Conservation (phyloP, 2,329 filamentous ascomycete species). For the Alternaria postmessia region DNA sequence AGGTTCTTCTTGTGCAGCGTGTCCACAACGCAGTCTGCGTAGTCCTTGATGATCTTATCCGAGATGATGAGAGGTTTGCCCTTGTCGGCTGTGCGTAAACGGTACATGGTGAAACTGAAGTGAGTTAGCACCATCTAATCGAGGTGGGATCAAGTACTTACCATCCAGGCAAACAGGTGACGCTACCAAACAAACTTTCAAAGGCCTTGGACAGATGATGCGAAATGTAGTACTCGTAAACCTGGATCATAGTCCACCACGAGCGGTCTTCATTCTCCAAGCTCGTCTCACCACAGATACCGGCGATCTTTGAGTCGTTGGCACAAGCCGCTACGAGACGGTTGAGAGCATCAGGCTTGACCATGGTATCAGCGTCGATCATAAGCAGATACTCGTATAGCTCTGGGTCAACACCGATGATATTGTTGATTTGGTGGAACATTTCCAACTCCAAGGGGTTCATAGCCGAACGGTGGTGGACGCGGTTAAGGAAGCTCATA, state of each 20-base stretch:
- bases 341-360: slow-evolving; percentile 90
- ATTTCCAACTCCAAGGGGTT: slow-evolving; percentile 95
- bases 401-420: slow-evolving; percentile 97
- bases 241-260: slow-evolving; percentile 99
- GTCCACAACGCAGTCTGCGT: slow-evolving; percentile 87
- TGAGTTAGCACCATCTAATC: slow-evolving; percentile 23
- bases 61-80: slow-evolving; percentile 94
- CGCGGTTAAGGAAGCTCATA: slow-evolving; percentile 97
- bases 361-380: slow-evolving; percentile 97
- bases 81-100: slow-evolving; percentile 89
- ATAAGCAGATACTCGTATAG: slow-evolving; percentile 97
- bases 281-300: slow-evolving; percentile 96
- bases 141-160: slow-evolving; percentile 61
- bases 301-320: slow-evolving; percentile 94
- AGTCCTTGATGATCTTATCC: slow-evolving; percentile 86
- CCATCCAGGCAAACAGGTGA: slow-evolving; percentile 99
- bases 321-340: slow-evolving; percentile 90
- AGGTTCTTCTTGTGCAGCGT: slow-evolving; percentile 96
- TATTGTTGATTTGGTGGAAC: slow-evolving; percentile 99
- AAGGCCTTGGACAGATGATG: slow-evolving; percentile 97
- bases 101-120: slow-evolving; percentile 96
- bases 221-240: slow-evolving; percentile 99
- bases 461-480: slow-evolving; percentile 94
- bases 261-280: slow-evolving; percentile 93
- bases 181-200: slow-evolving; percentile 95